A percentile compares a stretch with the other conserved stretches of the same genome.
Conservation (phyloP, 345 rosid species). For the Litchi chinensis region DNA sequence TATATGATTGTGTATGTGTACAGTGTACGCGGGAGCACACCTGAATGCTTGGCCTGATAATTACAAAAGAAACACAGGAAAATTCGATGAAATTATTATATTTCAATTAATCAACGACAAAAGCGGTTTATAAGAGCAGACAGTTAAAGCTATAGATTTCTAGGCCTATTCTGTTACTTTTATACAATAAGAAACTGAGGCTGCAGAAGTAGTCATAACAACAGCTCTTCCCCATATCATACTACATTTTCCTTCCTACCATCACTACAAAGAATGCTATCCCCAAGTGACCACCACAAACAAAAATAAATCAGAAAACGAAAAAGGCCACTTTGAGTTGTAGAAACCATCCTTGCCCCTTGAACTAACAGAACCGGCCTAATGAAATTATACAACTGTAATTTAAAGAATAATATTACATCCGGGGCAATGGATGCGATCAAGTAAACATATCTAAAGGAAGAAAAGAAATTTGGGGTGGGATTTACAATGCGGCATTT, state of each 20-base stretch:
- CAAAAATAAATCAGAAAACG: neutral
- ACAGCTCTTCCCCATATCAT: conserved; percentile 18
- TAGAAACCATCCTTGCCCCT: conserved; percentile 25
- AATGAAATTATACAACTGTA: conserved; percentile 36
- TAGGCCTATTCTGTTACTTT: conserved; percentile 15
- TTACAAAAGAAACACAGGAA: neutral
- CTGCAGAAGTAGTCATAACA: conserved; percentile 7
- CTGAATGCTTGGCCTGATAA: neutral
- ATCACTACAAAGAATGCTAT: conserved; percentile 27
- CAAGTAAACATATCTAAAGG: neutral
- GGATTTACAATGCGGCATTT: conserved; percentile 32
- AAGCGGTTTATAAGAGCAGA: neutral
- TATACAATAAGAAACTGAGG: conserved; percentile 31
- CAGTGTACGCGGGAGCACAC: neutral
- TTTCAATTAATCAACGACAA: neutral
- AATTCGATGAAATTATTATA: neutral
- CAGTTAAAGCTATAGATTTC: conserved; percentile 6
- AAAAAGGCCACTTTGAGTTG: neutral
- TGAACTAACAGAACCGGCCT: conserved; percentile 32
- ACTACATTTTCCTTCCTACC: conserved; percentile 24
- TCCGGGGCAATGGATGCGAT: conserved; percentile 31
- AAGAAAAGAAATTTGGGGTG: conserved; percentile 8
- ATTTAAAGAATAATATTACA: conserved; percentile 30
- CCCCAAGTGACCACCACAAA: conserved; percentile 13
- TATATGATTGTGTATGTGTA: no score